phyloP scores from a whole-genome alignment of 2,329 filamentous ascomycete species.

The Ascochyta lentis region DNA sequence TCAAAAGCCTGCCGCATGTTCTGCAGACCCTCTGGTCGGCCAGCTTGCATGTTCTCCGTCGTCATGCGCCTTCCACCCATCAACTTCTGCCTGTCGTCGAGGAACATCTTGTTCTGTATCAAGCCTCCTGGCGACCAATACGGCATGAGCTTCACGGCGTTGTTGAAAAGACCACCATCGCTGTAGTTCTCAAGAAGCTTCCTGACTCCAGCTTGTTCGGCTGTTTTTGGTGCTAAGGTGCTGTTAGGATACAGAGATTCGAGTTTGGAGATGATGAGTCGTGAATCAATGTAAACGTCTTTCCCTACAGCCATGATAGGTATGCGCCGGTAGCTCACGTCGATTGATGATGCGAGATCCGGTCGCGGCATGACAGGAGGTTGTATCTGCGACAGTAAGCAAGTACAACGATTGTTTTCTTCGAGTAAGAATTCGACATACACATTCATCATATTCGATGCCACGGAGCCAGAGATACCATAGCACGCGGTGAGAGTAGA shows the following conservation, averaged over 20 bases:
- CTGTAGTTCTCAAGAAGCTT: conserved; percentile 64
- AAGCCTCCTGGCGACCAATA: conserved; percentile 59
- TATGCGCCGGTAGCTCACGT: conserved; percentile 47
- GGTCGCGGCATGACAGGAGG: conserved; percentile 43
- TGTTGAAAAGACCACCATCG: conserved; percentile 64
- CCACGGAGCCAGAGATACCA: conserved; percentile 73
- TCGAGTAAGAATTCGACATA: conserved; percentile 49
- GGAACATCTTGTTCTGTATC: conserved; percentile 64
- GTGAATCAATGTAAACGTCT: conserved; percentile 43
- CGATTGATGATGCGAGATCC: too few species aligned
- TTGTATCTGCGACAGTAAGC: conserved; percentile 62
- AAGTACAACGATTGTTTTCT: neutral
- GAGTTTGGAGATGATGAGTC: conserved; percentile 41
- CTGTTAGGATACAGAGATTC: conserved; percentile 30
- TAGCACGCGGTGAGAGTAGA: conserved; percentile 67
- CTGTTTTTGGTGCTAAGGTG: conserved; percentile 19
- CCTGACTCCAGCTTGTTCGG: conserved; percentile 56
- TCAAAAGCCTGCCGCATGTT: conserved; percentile 63
- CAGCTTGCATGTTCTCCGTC: conserved; percentile 47
- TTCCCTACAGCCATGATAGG: conserved; percentile 41
- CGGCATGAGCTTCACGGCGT: conserved; percentile 64
- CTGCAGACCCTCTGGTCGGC: conserved; percentile 63
- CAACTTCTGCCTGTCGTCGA: conserved; percentile 62
- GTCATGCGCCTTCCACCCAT: conserved; percentile 53
- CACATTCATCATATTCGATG: conserved; percentile 72